phyloP scores from a whole-genome alignment of 495 filamentous ascomycete genomes.

The Sporormia fimetaria region DNA sequence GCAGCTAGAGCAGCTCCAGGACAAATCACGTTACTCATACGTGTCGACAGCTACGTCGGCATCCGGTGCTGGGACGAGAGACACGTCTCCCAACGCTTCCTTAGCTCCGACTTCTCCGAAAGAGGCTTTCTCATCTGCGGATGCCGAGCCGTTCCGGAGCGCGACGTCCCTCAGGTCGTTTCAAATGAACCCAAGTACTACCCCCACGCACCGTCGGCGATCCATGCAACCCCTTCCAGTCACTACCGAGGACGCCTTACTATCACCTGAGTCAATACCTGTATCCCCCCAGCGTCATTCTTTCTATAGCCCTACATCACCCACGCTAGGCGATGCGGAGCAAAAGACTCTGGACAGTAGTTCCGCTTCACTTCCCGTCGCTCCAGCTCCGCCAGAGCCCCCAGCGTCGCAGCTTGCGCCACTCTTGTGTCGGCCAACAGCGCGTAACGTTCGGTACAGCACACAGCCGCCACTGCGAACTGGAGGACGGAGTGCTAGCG shows the following conservation, averaged over 20 bases:
- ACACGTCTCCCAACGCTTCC: constrained; percentile 26
- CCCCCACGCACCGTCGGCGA: constrained; percentile 21
- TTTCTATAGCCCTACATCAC: constrained; percentile 15
- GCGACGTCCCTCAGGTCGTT: constrained; percentile 22
- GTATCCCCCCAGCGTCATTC: constrained; percentile 14
- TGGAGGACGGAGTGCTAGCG: constrained; percentile 19
- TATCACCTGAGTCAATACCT: constrained; percentile 5
- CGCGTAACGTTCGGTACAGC: constrained; percentile 3
- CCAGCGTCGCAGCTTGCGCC: constrained; percentile 7
- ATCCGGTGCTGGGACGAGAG: constrained; percentile 21
- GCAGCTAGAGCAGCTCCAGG: constrained; percentile 25
- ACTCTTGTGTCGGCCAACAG: constrained; percentile 1
- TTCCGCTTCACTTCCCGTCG: background rate
- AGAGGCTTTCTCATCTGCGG: constrained; percentile 17
- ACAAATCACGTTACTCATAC: constrained; percentile 24
- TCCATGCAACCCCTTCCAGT: constrained; percentile 27
- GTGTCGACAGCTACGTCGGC: constrained; percentile 22
- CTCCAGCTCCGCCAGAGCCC: background rate
- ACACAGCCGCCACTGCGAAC: constrained; percentile 4
- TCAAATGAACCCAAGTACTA: constrained; percentile 25
- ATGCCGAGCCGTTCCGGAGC: constrained; percentile 20
- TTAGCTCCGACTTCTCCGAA: constrained; percentile 25
- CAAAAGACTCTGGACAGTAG: constrained; percentile 2
- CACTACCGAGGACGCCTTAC: constrained; percentile 20
- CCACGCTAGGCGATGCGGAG: constrained; percentile 5